These are phyloP conservation scores for Petunia axillaris DNA, from an alignment of 257 asterid genomes.

Conservation along the genomic window DNA sequence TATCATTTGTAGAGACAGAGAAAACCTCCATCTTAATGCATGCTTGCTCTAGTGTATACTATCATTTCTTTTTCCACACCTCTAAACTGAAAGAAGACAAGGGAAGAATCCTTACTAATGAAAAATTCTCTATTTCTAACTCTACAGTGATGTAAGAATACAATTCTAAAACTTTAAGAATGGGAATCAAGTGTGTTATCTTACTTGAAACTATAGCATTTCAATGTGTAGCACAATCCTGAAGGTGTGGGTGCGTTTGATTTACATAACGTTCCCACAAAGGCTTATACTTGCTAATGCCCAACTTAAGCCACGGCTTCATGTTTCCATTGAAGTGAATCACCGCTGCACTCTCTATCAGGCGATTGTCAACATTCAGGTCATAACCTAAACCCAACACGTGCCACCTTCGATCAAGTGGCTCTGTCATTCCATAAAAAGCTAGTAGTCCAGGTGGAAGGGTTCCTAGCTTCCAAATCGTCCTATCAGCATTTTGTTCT, in stretches of 20 bases:
- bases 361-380: conserved; percentile 60
- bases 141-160: conserved; percentile 34
- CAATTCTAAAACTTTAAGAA: conserved; percentile 8
- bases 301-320: conserved; percentile 92
- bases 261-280: conserved; percentile 78
- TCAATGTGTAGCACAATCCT: conserved; percentile 67
- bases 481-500: conserved; percentile 56
- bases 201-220: conserved; percentile 36
- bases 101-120: conserved; percentile 36
- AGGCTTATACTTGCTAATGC: conserved; percentile 76
- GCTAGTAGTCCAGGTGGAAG: conserved; percentile 88
- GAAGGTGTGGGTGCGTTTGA: conserved; percentile 60
- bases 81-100: conserved; percentile 24
- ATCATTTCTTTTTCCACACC: conserved; percentile 29
- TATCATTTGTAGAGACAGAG: conserved; percentile 25
- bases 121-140: conserved; percentile 58
- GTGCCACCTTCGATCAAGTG: conserved; percentile 92
- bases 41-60: conserved; percentile 28
- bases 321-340: conserved; percentile 83
- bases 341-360: conserved; percentile 87
- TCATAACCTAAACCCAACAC: conserved; percentile 85
- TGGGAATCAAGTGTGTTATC: conserved; percentile 37
- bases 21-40: conserved; percentile 30
- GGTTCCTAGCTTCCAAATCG: conserved; percentile 84
- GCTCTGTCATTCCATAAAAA: conserved; percentile 80